These are phyloP conservation scores for Lachancea thermotolerans DNA, from an alignment of 805 yeast genomes.

Conservation along the genomic window DNA sequence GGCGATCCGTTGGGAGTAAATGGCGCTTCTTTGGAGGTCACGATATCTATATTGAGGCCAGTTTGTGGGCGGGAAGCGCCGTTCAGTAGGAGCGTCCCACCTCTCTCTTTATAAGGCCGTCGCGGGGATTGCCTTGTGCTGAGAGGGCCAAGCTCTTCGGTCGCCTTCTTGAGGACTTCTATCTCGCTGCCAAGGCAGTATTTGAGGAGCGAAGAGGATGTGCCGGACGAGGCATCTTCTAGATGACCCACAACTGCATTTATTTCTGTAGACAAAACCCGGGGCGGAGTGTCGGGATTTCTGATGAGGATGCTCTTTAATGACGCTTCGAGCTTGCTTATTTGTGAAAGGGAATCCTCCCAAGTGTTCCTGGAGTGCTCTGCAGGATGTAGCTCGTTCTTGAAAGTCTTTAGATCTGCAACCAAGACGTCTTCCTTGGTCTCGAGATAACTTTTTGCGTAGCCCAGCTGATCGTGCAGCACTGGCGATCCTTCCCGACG, in stretches of 20 bases:
- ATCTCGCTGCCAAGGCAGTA: conserved; percentile 14
- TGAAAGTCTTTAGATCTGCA: conserved; percentile 20
- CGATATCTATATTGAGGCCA: conserved; percentile 13
- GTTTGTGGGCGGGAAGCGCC: conserved; percentile 29
- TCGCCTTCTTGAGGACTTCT: conserved; percentile 19
- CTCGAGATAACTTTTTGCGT: conserved; percentile 22
- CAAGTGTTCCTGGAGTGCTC: conserved; percentile 16
- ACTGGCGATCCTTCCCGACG: neutral
- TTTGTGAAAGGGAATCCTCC: conserved; percentile 17
- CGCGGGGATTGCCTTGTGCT: neutral
- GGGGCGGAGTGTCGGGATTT: conserved; percentile 1
- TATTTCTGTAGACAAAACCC: neutral
- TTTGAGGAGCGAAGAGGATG: neutral
- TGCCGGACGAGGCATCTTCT: neutral
- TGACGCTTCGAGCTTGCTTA: conserved; percentile 19
- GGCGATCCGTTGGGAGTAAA: neutral
- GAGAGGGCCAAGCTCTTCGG: conserved; percentile 10
- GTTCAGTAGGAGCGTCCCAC: conserved; percentile 1
- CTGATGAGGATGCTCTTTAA: conserved; percentile 7
- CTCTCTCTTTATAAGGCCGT: neutral
- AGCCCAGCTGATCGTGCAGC: conserved; percentile 14
- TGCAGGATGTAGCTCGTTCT: conserved; percentile 16
- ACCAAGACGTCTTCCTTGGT: conserved; percentile 18
- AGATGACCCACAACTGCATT: neutral
- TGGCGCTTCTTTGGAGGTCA: neutral